phyloP scores from a whole-genome alignment of 306 rosid genomes.

The Medicago arabica region DNA sequence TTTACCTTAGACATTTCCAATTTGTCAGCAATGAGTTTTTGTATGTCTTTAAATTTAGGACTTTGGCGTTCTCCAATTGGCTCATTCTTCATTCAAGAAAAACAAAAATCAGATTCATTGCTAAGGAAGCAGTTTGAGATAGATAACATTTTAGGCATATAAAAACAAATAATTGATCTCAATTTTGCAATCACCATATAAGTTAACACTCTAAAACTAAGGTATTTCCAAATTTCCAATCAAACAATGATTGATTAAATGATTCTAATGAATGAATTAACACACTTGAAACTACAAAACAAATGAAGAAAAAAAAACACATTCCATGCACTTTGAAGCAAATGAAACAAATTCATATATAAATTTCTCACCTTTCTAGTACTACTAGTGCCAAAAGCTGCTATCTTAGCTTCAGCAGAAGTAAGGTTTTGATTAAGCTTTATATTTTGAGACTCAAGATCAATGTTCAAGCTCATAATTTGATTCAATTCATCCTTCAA shows the following conservation, averaged over 20 bases:
- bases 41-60: conserved; percentile 71
- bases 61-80: conserved; percentile 58
- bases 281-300: no score
- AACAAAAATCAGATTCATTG: conserved; percentile 35
- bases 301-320: neutral
- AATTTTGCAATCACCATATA: neutral
- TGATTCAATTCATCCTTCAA: conserved; percentile 77
- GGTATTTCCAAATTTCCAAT: conserved; percentile 31
- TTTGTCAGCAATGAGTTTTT: conserved; percentile 80
- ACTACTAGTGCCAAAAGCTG: conserved; percentile 33
- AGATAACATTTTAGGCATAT: neutral
- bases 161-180: conserved; percentile 12
- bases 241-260: no score
- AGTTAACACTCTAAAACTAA: conserved; percentile 11
- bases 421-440: conserved; percentile 67
- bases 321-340: conserved; percentile 3
- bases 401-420: conserved; percentile 69
- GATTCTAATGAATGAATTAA: conserved; percentile 17
- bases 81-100: conserved; percentile 55
- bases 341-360: conserved; percentile 20
- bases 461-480: conserved; percentile 59
- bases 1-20: conserved; percentile 58
- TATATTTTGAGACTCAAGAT: conserved; percentile 65
- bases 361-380: conserved; percentile 56
- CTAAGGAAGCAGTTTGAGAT: no score